Conservation (phyloP, 371 early-diverging fungal species). For the Capillidium heterosporum region DNA sequence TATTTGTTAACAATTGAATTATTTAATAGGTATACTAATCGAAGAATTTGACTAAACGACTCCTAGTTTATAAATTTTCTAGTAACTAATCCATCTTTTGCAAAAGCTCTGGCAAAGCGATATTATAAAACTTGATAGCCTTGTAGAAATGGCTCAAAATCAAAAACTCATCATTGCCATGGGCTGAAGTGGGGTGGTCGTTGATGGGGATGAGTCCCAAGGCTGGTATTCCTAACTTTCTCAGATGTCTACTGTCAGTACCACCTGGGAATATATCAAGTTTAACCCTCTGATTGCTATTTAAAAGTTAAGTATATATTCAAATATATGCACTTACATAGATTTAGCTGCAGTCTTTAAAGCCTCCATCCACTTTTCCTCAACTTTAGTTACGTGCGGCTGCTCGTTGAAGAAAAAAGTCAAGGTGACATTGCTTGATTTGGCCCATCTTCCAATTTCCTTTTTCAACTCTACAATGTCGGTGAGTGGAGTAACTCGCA, state of each 20-base stretch:
- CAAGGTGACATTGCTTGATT: slow-evolving; percentile 14
- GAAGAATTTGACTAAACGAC: no score
- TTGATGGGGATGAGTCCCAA: slow-evolving; percentile 42
- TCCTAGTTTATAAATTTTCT: no score
- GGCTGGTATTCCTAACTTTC: slow-evolving; percentile 45
- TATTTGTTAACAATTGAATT: no score
- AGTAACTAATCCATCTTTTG: not conserved
- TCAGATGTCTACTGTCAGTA: slow-evolving; percentile 54
- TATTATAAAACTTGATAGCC: slow-evolving; percentile 40
- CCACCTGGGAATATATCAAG: slow-evolving; percentile 62
- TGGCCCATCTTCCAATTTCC: slow-evolving; percentile 15
- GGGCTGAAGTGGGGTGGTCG: slow-evolving; percentile 40
- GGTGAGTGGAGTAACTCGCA: slow-evolving; percentile 40
- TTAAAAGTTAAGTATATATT: not conserved
- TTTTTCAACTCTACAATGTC: slow-evolving; percentile 29
- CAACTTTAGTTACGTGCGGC: not conserved
- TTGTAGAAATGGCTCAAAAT: slow-evolving; percentile 36
- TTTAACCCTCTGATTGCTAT: slow-evolving; percentile 16
- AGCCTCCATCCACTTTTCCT: not conserved
- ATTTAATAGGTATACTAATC: no score
- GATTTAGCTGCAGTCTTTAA: not conserved
- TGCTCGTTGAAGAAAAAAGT: slow-evolving; percentile 18
- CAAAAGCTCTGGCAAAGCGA: not conserved
- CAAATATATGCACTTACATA: not conserved
- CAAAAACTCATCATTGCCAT: slow-evolving; percentile 58